phyloP scores from a whole-genome alignment of 352 stramenopile species.

The Peronospora farinosa region DNA sequence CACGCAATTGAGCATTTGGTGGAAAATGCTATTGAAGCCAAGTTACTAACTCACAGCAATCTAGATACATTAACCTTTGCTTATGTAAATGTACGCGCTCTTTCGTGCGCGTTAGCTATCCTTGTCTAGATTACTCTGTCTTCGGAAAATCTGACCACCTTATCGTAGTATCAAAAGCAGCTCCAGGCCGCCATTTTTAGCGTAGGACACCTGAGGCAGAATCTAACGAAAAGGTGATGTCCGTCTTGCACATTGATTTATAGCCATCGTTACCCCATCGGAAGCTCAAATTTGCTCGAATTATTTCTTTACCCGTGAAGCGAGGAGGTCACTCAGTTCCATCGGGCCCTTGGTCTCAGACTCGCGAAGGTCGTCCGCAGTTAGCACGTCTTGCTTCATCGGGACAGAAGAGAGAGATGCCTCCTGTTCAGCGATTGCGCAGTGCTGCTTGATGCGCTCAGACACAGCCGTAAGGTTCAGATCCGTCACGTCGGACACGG shows the following conservation, averaged over 20 bases:
- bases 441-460: constrained; percentile 46
- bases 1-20: too few species aligned
- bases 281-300: background rate
- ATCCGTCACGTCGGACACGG: constrained; percentile 30
- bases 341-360: constrained; percentile 38
- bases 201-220: constrained; percentile 3
- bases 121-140: constrained; percentile 8
- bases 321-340: constrained; percentile 40
- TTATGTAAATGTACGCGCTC: constrained; percentile 21
- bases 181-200: background rate
- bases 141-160: background rate
- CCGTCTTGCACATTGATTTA: constrained; percentile 23
- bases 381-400: constrained; percentile 39
- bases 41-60: constrained; percentile 16
- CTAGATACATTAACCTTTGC: constrained; percentile 13
- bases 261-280: constrained; percentile 11
- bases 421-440: constrained; percentile 26
- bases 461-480: constrained; percentile 52
- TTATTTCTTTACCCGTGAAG: constrained; percentile 18
- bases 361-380: constrained; percentile 43
- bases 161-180: background rate
- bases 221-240: constrained; percentile 1
- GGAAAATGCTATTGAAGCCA: too few species aligned
- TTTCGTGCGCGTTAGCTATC: constrained; percentile 20
- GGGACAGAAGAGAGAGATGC: constrained; percentile 10